Percentiles rank a stretch among this genome's conserved stretches.
Evolutionary conservation across 345 rosid species (phyloP).

Genomic region (Firmiana major): DNA sequence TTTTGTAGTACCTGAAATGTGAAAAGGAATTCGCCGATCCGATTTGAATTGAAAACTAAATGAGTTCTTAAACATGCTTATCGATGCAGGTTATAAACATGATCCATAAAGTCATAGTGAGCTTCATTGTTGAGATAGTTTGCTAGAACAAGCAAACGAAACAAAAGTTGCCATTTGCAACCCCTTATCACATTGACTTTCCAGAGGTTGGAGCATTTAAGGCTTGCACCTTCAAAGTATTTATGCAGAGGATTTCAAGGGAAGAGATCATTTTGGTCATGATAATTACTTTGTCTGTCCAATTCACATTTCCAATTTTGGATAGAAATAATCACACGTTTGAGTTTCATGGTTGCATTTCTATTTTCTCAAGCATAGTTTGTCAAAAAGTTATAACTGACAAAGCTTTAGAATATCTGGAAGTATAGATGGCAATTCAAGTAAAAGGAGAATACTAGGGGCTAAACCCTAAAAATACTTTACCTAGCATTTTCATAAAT

Average conservation of each 20-base stretch:
- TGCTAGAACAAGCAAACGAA: not conserved
- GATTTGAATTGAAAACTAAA: not conserved
- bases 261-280: not conserved
- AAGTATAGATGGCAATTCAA: not conserved
- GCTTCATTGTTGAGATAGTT: not conserved
- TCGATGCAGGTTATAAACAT: not conserved
- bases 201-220: not conserved
- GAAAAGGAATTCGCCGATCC: not conserved
- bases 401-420: not conserved
- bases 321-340: not conserved
- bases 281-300: not conserved
- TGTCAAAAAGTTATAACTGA: not conserved
- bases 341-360: not conserved
- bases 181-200: slow-evolving; percentile 1
- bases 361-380: not conserved
- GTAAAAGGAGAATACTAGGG: not conserved
- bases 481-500: not conserved
- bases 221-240: not conserved
- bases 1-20: not conserved
- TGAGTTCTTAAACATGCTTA: not conserved
- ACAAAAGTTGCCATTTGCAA: not conserved
- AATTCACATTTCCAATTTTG: not conserved
- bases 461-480: not conserved
- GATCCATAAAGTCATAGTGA: not conserved
- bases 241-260: slow-evolving; percentile 4